phyloP scores from a whole-genome alignment of 225 moss, liverwort and hornwort genomes.

The Rhytidiadelphus loreus region DNA sequence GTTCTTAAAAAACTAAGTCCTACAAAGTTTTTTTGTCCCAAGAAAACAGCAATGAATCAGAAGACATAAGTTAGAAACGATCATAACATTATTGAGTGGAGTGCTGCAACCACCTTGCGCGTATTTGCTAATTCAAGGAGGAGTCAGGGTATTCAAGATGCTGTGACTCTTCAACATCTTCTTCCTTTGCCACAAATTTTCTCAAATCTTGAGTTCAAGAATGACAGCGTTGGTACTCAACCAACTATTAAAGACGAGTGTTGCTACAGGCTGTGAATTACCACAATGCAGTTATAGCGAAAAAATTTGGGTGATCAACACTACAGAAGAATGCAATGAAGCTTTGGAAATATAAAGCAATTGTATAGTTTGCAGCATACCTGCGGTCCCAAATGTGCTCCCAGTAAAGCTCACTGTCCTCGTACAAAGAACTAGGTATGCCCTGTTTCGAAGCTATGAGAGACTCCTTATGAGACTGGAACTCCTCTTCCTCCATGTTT shows the following conservation, averaged over 20 bases:
- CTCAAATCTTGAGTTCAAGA: background rate
- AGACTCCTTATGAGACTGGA: constrained; percentile 37
- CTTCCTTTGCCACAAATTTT: background rate
- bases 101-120: background rate
- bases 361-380: background rate
- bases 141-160: background rate
- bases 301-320: background rate
- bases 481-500: constrained; percentile 30
- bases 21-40: background rate
- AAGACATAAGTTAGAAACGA: background rate
- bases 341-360: background rate
- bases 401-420: constrained; percentile 36
- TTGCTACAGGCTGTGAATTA: background rate
- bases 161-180: background rate
- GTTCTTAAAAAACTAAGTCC: background rate
- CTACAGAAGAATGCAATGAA: background rate
- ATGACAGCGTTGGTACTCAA: background rate
- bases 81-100: background rate
- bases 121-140: background rate
- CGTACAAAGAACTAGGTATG: constrained; percentile 15
- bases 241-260: background rate
- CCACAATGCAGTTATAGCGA: background rate
- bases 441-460: constrained; percentile 30
- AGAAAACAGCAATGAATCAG: background rate
- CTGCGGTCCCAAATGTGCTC: constrained; percentile 41